Conservation (phyloP, 2,329 filamentous ascomycete species). For the Sordariomycetes sp. region DNA sequence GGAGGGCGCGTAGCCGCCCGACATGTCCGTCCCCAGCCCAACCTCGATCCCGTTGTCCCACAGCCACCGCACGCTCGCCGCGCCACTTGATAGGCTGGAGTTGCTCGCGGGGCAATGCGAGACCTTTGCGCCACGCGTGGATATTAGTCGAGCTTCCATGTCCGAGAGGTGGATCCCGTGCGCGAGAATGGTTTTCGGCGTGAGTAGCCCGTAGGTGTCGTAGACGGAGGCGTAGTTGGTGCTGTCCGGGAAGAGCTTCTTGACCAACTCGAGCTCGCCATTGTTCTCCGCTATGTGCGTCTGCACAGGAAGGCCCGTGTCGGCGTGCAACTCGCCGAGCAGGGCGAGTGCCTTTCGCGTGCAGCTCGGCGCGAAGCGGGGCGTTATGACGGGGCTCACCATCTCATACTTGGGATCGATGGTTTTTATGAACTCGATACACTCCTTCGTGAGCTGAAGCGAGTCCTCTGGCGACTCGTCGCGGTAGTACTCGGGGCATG, state of each 20-base stretch:
- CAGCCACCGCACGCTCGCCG: conserved; percentile 63
- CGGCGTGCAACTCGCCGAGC: conserved; percentile 54
- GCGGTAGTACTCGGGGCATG: conserved; percentile 68
- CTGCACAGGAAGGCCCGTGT: conserved; percentile 61
- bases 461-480: conserved; percentile 56
- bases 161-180: conserved; percentile 70
- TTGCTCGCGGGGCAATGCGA: conserved; percentile 86
- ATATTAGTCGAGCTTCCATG: conserved; percentile 56
- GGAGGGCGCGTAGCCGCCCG: conserved; percentile 73
- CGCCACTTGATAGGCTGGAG: conserved; percentile 67
- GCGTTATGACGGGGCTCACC: conserved; percentile 72
- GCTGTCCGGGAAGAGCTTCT: conserved; percentile 53
- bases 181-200: conserved; percentile 65
- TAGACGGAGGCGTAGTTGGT: conserved; percentile 68
- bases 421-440: conserved; percentile 52
- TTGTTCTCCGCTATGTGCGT: conserved; percentile 85
- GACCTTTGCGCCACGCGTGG: conserved; percentile 51
- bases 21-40: conserved; percentile 84
- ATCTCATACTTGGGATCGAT: conserved; percentile 58
- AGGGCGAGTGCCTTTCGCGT: conserved; percentile 45
- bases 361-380: conserved; percentile 55
- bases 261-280: conserved; percentile 62
- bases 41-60: conserved; percentile 66
- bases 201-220: conserved; percentile 60
- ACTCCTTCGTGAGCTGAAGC: conserved; percentile 42